These are phyloP conservation scores for Austroboletus niveus DNA, from an alignment of 1,284 basidiomycete genomes.

Conservation along the genomic window DNA sequence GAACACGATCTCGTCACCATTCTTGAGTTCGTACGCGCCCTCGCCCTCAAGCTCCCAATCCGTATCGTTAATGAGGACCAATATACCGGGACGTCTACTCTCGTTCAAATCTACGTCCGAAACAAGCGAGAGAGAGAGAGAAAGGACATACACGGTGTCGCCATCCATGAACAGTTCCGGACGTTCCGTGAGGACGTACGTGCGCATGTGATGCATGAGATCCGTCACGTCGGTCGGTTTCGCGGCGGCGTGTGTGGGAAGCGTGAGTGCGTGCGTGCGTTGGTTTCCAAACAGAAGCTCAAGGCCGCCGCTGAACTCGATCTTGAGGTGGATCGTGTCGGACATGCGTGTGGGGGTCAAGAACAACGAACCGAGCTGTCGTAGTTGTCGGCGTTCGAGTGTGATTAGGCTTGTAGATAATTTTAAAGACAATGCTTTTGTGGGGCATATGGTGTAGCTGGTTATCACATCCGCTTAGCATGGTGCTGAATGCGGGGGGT, in stretches of 20 bases:
- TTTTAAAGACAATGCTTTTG: not conserved
- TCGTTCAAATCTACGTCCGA: not conserved
- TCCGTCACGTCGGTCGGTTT: conserved; percentile 62
- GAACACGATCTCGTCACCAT: conserved; percentile 90
- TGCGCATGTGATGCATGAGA: conserved; percentile 78
- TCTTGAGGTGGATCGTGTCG: conserved; percentile 39
- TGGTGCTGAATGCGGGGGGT: conserved; percentile 34
- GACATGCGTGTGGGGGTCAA: too few relatives aligned
- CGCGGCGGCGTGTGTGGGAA: conserved; percentile 45
- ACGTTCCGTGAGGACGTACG: conserved; percentile 80
- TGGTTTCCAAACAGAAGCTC: conserved; percentile 78
- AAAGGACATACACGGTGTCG: conserved; percentile 67
- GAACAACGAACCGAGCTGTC: too few relatives aligned
- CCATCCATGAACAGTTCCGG: conserved; percentile 90
- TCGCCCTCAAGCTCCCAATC: conserved; percentile 99
- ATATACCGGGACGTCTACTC: conserved; percentile 86
- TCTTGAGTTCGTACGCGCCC: conserved; percentile 78
- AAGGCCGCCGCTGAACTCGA: conserved; percentile 80
- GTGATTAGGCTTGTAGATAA: too few relatives aligned
- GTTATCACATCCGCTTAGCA: conserved; percentile 45
- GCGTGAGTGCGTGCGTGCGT: conserved; percentile 56
- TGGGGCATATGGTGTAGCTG: conserved; percentile 42
- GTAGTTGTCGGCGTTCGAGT: too few relatives aligned
- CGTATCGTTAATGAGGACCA: conserved; percentile 94
- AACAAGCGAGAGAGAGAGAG: not conserved